A percentile compares a stretch with the other conserved stretches of the same genome.
These are phyloP conservation scores for Berberis thunbergii DNA, from an alignment of 164 flowering plant species.

Conservation along the genomic window DNA sequence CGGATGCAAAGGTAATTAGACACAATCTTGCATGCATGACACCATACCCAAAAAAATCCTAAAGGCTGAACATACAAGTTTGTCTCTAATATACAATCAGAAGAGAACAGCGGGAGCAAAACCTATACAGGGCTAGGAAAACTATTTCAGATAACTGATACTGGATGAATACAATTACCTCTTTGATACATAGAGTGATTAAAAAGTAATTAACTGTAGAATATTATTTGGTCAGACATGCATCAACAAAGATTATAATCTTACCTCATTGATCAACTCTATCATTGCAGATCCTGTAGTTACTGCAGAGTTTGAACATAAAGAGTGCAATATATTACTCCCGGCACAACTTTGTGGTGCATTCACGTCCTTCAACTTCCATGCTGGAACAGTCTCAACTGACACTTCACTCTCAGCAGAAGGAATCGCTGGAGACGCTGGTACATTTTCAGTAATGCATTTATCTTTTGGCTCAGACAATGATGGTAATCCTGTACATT, in stretches of 20 bases:
- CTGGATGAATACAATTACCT: no score
- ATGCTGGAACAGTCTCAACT: slow-evolving; percentile 28
- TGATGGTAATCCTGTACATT: slow-evolving; percentile 16
- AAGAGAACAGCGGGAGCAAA: no score
- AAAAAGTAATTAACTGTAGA: no score
- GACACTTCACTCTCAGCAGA: slow-evolving; percentile 22
- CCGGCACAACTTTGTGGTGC: slow-evolving; percentile 40
- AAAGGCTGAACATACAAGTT: no score
- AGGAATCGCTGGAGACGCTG: slow-evolving; percentile 29
- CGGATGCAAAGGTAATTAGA: no score
- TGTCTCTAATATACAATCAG: no score
- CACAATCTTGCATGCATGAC: no score
- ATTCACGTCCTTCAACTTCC: slow-evolving; percentile 53
- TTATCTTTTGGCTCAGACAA: slow-evolving; percentile 26
- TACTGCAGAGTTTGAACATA: slow-evolving; percentile 16
- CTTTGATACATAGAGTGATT: no score
- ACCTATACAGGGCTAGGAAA: no score
- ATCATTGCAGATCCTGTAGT: slow-evolving; percentile 20
- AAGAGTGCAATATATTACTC: slow-evolving; percentile 53
- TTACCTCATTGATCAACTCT: slow-evolving; percentile 35
- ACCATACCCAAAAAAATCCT: no score
- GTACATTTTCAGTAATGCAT: slow-evolving; percentile 10
- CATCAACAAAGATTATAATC: neutral
- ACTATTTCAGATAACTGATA: no score
- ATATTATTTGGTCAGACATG: neutral